Evolutionary conservation across 768 basidiomycete genomes (phyloP).

Genomic region (Royoungia palumana): DNA sequence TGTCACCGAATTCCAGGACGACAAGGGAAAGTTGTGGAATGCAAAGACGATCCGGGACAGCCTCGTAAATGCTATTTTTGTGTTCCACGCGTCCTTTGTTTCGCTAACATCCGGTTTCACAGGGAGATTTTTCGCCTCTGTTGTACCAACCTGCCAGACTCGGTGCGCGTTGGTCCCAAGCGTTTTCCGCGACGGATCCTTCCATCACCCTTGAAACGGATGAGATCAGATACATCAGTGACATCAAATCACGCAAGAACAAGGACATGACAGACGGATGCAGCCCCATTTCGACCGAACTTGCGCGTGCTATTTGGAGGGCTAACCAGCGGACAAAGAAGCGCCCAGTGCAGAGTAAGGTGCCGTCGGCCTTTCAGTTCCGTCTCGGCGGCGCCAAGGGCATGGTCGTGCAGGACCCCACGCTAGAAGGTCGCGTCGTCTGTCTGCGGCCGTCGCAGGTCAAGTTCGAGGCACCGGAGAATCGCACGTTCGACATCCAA

Average conservation of each 20-base stretch:
- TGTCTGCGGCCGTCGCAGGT: slow-evolving; percentile 43
- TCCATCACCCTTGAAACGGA: slow-evolving; percentile 35
- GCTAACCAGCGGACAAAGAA: slow-evolving; percentile 31
- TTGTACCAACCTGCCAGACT: slow-evolving; percentile 42
- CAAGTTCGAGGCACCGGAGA: slow-evolving; percentile 43
- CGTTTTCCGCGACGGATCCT: slow-evolving; percentile 50
- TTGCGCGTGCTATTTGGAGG: slow-evolving; percentile 37
- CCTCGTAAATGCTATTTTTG: slow-evolving; percentile 28
- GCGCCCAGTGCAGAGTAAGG: slow-evolving; percentile 9
- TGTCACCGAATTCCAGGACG: slow-evolving; percentile 39
- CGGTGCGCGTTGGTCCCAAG: slow-evolving; percentile 53
- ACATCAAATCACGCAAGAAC: slow-evolving; percentile 27
- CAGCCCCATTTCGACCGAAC: slow-evolving; percentile 41
- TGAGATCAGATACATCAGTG: slow-evolving; percentile 33
- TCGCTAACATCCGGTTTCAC: slow-evolving; percentile 3
- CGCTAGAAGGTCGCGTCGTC: slow-evolving; percentile 34
- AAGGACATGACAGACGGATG: slow-evolving; percentile 51
- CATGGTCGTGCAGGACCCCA: slow-evolving; percentile 43
- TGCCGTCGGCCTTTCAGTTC: slow-evolving; percentile 44
- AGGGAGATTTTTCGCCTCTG: slow-evolving; percentile 42
- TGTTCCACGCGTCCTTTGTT: background rate
- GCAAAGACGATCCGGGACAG: slow-evolving; percentile 30
- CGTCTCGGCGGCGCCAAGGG: slow-evolving; percentile 48
- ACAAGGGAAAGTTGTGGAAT: slow-evolving; percentile 20
- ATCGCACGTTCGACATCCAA: slow-evolving; percentile 46